A percentile compares a stretch with the other conserved stretches of the same genome.
Evolutionary conservation across 2,329 filamentous ascomycete genomes (phyloP).

Genomic region (Pseudogymnoascus sp.): DNA sequence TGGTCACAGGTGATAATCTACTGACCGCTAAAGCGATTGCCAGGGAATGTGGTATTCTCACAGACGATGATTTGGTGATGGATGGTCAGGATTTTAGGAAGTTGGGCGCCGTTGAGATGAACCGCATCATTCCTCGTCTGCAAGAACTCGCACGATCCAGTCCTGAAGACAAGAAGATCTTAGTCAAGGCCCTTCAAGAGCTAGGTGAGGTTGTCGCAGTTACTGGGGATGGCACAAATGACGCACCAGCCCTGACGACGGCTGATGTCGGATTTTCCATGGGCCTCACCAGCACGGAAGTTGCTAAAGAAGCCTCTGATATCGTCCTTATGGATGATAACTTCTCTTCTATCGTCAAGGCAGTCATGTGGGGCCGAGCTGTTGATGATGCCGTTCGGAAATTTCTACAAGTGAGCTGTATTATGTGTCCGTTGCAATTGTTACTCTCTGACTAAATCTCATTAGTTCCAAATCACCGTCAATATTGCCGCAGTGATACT

Average conservation of each 20-base stretch:
- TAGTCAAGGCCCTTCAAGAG: constrained; percentile 65
- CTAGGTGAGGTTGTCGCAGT: constrained; percentile 75
- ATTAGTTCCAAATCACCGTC: constrained; percentile 59
- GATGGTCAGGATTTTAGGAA: constrained; percentile 74
- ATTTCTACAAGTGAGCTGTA: constrained; percentile 43
- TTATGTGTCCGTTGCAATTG: neutral
- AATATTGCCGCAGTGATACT: constrained; percentile 63
- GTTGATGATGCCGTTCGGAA: constrained; percentile 74
- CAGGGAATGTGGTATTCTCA: constrained; percentile 68
- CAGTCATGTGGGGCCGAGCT: constrained; percentile 71
- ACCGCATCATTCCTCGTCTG: constrained; percentile 59
- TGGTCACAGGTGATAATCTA: constrained; percentile 76
- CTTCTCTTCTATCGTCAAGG: constrained; percentile 79
- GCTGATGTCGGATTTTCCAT: constrained; percentile 81
- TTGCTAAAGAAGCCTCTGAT: constrained; percentile 42
- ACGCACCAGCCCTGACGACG: constrained; percentile 72
- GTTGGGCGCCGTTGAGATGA: constrained; percentile 57
- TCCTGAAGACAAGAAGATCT: constrained; percentile 68
- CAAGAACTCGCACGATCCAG: constrained; percentile 69
- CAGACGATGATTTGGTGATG: constrained; percentile 61
- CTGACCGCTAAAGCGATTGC: constrained; percentile 74
- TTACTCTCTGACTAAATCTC: neutral
- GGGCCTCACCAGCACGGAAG: constrained; percentile 69
- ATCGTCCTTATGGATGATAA: constrained; percentile 87
- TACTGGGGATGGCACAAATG: constrained; percentile 78